Percentiles rank a stretch among this genome's conserved stretches.
These are phyloP conservation scores for Chlorella sp. DNA, from an alignment of 139 green algal genomes.

Conservation along the genomic window DNA sequence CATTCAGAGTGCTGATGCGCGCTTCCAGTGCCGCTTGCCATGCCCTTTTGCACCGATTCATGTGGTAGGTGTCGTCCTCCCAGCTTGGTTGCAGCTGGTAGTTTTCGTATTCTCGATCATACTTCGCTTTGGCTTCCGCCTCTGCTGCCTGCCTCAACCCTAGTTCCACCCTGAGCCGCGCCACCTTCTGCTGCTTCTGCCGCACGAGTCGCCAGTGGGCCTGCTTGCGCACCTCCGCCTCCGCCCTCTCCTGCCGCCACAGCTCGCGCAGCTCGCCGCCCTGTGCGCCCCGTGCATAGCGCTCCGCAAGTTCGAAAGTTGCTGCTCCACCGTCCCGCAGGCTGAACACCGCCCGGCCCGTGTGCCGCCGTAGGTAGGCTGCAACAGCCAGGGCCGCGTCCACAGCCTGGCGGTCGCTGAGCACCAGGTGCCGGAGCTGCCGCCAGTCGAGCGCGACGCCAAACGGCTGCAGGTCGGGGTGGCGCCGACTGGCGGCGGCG, in stretches of 20 bases:
- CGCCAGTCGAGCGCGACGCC: constrained; percentile 16
- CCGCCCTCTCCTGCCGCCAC: constrained; percentile 18
- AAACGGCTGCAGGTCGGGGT: constrained; percentile 25
- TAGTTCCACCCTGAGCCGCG: neutral
- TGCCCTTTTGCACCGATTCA: too few relatives aligned
- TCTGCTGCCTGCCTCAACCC: neutral
- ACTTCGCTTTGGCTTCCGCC: neutral
- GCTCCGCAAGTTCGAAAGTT: constrained; percentile 36
- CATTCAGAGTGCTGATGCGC: too few relatives aligned
- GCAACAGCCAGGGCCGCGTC: constrained; percentile 42
- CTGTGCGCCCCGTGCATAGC: constrained; percentile 13
- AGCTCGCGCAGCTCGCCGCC: constrained; percentile 4
- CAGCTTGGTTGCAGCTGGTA: neutral
- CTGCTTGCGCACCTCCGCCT: constrained; percentile 17
- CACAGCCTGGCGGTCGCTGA: constrained; percentile 31
- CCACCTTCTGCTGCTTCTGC: constrained; percentile 31
- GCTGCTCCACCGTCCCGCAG: constrained; percentile 8
- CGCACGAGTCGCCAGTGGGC: constrained; percentile 47
- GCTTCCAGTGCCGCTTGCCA: too few relatives aligned
- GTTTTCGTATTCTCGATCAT: neutral
- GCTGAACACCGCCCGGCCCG: constrained; percentile 19
- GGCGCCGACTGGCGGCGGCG: neutral
- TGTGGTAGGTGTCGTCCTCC: too few relatives aligned
- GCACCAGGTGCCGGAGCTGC: constrained; percentile 55
- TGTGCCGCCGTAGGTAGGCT: constrained; percentile 42